A percentile compares a stretch with the other conserved stretches of the same genome.
Evolutionary conservation across 1,284 basidiomycete species (phyloP).

Genomic region (Leccinum griseonigrum): DNA sequence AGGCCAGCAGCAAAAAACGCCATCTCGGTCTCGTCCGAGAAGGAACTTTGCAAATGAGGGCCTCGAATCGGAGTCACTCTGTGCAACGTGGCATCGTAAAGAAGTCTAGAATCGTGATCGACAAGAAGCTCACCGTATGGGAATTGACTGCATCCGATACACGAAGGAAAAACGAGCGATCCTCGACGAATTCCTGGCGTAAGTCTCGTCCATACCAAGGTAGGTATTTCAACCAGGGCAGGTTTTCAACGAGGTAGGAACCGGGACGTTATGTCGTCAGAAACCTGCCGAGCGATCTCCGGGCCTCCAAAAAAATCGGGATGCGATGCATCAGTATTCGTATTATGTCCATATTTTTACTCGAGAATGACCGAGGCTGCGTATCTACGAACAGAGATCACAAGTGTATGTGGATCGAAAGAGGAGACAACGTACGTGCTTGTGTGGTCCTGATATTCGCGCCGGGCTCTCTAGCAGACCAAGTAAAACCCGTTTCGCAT

Average conservation of each 20-base stretch:
- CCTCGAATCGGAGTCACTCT: constrained; percentile 9
- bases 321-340: constrained; percentile 2
- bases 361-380: constrained; percentile 5
- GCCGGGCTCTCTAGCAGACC: constrained; percentile 7
- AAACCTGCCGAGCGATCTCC: neutral
- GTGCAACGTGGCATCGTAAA: neutral
- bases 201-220: constrained; percentile 14
- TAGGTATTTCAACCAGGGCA: constrained; percentile 10
- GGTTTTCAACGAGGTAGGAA: constrained; percentile 10
- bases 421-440: neutral
- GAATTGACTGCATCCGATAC: constrained; percentile 6
- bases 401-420: neutral
- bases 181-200: constrained; percentile 5
- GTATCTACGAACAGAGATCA: constrained; percentile 1
- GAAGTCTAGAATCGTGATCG: neutral
- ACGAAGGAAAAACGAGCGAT: neutral
- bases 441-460: constrained; percentile 2
- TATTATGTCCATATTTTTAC: constrained; percentile 12
- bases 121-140: constrained; percentile 10
- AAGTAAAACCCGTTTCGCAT: constrained; percentile 2
- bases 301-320: constrained; percentile 2
- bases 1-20: constrained; percentile 8
- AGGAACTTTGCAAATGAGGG: constrained; percentile 15
- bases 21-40: constrained; percentile 13
- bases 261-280: neutral